phyloP scores from a whole-genome alignment of 2,329 filamentous ascomycete genomes.

The Lachnellula hyalina region DNA sequence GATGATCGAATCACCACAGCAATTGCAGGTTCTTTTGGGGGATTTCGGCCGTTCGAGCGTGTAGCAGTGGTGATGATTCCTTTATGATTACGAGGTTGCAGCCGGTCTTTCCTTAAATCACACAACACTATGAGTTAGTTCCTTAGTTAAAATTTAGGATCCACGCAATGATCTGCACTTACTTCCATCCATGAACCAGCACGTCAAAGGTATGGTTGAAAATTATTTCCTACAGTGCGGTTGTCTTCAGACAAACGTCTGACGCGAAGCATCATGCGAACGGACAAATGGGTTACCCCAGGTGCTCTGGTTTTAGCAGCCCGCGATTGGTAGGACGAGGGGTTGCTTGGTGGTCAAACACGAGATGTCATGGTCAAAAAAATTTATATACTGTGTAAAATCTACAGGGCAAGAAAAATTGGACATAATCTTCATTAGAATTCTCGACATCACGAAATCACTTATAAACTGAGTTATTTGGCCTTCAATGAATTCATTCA shows the following conservation, averaged over 20 bases:
- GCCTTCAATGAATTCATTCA: constrained; percentile 15
- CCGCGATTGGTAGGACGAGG: background rate
- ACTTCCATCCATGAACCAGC: constrained; percentile 3
- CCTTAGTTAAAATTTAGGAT: background rate
- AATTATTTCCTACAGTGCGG: background rate
- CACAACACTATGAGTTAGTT: background rate
- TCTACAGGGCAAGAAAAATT: too few relatives aligned
- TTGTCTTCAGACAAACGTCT: background rate
- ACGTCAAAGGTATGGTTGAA: background rate
- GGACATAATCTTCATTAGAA: too few relatives aligned
- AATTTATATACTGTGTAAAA: too few relatives aligned
- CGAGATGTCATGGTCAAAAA: constrained; percentile 1
- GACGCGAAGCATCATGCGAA: constrained; percentile 6
- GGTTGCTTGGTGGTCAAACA: constrained; percentile 2
- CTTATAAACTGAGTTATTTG: background rate
- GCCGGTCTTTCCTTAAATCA: constrained; percentile 5
- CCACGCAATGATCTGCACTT: background rate
- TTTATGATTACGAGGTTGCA: constrained; percentile 1
- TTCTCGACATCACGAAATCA: background rate
- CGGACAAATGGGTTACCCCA: background rate
- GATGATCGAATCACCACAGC: constrained; percentile 18
- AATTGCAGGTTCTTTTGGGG: background rate
- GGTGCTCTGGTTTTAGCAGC: constrained; percentile 12
- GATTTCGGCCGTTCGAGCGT: background rate
- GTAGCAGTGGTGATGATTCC: background rate